Percentiles rank a stretch among this genome's conserved stretches.
Evolutionary conservation across 2,329 filamentous ascomycete genomes (phyloP).

Genomic region (Colletotrichum phormii): DNA sequence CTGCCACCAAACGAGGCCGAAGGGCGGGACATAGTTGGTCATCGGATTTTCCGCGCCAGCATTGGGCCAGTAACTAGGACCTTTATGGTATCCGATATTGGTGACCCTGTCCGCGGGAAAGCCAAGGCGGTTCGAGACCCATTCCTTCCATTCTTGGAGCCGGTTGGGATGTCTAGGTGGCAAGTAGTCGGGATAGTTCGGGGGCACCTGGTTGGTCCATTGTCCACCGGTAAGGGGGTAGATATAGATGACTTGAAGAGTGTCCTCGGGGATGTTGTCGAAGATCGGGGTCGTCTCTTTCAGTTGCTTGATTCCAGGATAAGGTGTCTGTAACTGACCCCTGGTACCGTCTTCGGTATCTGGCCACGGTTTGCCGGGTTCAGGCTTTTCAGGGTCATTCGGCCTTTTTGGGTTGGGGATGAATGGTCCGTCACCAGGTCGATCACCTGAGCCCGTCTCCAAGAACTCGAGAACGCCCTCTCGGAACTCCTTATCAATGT

Average conservation of each 20-base stretch:
- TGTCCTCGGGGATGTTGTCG: neutral
- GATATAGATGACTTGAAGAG: neutral
- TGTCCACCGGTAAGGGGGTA: neutral
- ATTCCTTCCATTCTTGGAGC: neutral
- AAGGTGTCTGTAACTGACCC: neutral
- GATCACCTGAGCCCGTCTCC: neutral
- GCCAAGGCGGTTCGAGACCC: neutral
- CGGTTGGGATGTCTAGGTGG: neutral
- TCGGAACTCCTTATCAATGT: neutral
- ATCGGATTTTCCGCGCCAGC: neutral
- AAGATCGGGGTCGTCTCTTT: neutral
- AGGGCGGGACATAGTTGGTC: neutral
- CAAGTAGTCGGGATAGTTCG: constrained; percentile 4
- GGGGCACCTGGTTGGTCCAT: neutral
- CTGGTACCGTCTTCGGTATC: neutral
- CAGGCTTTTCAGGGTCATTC: no score
- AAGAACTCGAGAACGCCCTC: constrained; percentile 6
- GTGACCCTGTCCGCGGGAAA: constrained; percentile 3
- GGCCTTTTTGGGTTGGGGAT: neutral
- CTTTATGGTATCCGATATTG: neutral
- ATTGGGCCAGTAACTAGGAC: constrained; percentile 1
- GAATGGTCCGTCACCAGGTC: neutral
- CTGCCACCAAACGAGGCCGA: constrained; percentile 15
- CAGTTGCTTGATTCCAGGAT: constrained; percentile 4
- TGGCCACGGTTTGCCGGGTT: no score